These are phyloP conservation scores for Pythium dissimile DNA, from an alignment of 352 stramenopile genomes.

Conservation along the genomic window DNA sequence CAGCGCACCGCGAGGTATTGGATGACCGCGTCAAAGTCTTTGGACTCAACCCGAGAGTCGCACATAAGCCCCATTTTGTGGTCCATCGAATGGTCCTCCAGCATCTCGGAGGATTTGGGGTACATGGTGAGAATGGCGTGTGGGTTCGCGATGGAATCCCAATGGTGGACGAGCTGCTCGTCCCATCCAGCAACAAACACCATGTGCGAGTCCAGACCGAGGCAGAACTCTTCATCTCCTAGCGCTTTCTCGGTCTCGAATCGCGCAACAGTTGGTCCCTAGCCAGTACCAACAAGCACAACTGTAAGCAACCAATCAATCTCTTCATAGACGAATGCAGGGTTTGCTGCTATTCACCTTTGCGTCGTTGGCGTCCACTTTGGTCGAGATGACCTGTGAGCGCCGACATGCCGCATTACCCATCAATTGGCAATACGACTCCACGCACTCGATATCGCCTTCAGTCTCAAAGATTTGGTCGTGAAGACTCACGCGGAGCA, in stretches of 20 bases:
- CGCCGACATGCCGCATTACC: slow-evolving; percentile 49
- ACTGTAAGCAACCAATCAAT: not conserved
- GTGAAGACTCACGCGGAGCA: slow-evolving; percentile 52
- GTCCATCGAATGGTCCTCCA: slow-evolving; percentile 39
- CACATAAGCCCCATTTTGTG: slow-evolving; percentile 72
- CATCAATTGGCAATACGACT: slow-evolving; percentile 59
- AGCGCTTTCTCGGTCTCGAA: slow-evolving; percentile 73
- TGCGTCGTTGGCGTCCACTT: slow-evolving; percentile 7
- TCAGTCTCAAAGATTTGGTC: slow-evolving; percentile 62
- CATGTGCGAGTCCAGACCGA: slow-evolving; percentile 69
- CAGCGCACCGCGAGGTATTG: slow-evolving; percentile 61
- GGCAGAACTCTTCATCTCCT: slow-evolving; percentile 66
- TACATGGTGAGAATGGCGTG: slow-evolving; percentile 79
- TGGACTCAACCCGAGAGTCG: slow-evolving; percentile 58
- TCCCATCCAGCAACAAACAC: slow-evolving; percentile 66
- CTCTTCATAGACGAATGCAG: not conserved
- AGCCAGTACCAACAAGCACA: too few relatives aligned
- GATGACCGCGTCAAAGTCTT: slow-evolving; percentile 65
- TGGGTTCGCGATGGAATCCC: slow-evolving; percentile 56
- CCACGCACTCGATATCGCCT: slow-evolving; percentile 50
- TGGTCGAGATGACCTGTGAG: slow-evolving; percentile 50
- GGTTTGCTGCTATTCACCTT: not conserved
- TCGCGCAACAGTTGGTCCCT: slow-evolving; percentile 60
- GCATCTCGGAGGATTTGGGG: slow-evolving; percentile 59
- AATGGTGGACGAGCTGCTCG: slow-evolving; percentile 55